Evolutionary conservation across 495 filamentous ascomycete species (phyloP).

Genomic region (Hypoxylon crocopeplum): DNA sequence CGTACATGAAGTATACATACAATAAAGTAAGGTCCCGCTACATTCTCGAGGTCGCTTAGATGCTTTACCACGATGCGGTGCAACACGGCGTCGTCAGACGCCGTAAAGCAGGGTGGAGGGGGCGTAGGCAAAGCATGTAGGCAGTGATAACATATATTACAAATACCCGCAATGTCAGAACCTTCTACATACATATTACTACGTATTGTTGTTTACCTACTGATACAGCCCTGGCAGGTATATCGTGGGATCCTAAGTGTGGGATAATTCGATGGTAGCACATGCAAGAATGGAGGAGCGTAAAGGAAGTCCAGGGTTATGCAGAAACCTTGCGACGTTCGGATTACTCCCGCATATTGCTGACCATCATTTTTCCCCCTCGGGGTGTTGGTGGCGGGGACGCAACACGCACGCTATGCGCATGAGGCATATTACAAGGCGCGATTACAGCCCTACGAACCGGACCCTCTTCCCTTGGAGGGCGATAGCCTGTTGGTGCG

Average conservation of each 20-base stretch:
- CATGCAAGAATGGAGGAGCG: neutral
- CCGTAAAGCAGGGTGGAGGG: neutral
- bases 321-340: slow-evolving; percentile 3
- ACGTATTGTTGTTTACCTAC: neutral
- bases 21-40: slow-evolving; percentile 1
- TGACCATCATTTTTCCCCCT: slow-evolving; percentile 5
- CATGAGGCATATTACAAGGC: slow-evolving; percentile 34
- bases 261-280: neutral
- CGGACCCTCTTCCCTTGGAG: neutral
- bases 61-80: slow-evolving; percentile 11
- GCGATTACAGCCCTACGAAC: slow-evolving; percentile 16
- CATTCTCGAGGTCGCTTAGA: slow-evolving; percentile 8
- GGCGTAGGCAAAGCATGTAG: neutral
- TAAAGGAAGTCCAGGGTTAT: slow-evolving; percentile 25
- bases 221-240: slow-evolving; percentile 1
- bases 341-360: slow-evolving; percentile 13
- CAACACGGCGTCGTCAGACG: slow-evolving; percentile 5
- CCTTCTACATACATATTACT: neutral
- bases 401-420: slow-evolving; percentile 3
- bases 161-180: neutral
- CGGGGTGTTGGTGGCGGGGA: slow-evolving; percentile 20
- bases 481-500: slow-evolving; percentile 14
- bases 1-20: too few species aligned
- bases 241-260: slow-evolving; percentile 10
- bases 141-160: neutral